Base-by-base conservation (phyloP, 306 rosid species). In the Cyclanthera cordifolia region DNA sequence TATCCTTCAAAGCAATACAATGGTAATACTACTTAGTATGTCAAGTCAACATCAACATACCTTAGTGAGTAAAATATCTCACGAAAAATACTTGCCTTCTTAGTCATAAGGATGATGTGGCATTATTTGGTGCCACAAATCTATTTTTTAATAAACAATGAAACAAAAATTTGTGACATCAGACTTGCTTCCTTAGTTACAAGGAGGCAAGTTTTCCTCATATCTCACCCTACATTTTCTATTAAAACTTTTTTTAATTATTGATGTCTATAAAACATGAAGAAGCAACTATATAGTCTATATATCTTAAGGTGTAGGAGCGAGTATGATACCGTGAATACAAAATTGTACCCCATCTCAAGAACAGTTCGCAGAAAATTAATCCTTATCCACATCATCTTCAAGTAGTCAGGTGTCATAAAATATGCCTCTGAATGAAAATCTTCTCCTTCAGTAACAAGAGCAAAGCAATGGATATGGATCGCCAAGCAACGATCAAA, bases 341-440 rank as follows among this genome's bases (percentile, higher is more conserved):
- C 95, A 74, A 93, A 93, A 82, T 85, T 82, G 91, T 90, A 86
- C 4, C 99, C 99, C 89, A 85, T 74, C 83, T 86, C 94, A 63
- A 87, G 87, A 79, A 93, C 82, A 74, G 88, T 80, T 48, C 88
- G 84, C n/a, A 93, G 84, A 81, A 93, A 90, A 77, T 90, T 95
- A 81, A 93, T 85, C 83, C 95, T 86, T 74, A 79, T 82, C 99
- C 96, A 90, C 96, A 93, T 93, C 96, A 93, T 90, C 83, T 77
- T 81, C 90, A 93, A 76, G 84, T 93, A 93, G 66, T 74, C 78
- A 55, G 87, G 88, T 57, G 96, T 86, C 99, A 93, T 93, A 71
- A 93, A 87, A 67, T 78, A 82, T 12, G 99, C 96, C 76, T 90
- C 99, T 59, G 52, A 71, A 72, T 57, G 90, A 79, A 86, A 87